Conservation (phyloP, 371 early-diverging fungal genomes). For the Mucor circinelloides region DNA sequence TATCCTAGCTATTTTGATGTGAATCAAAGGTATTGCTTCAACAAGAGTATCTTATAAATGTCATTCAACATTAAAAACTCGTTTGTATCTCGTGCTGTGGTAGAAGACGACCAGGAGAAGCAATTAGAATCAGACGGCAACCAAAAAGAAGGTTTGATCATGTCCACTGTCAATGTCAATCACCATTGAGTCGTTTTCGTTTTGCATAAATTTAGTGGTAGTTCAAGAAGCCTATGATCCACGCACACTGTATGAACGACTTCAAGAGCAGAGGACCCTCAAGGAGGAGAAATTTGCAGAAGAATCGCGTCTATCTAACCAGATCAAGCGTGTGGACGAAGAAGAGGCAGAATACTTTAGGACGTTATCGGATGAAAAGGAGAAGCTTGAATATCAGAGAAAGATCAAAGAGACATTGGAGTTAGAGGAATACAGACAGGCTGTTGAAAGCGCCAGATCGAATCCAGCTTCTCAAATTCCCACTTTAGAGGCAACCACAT, state of each 20-base stretch:
- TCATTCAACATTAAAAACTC: conserved; percentile 39
- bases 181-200: background rate
- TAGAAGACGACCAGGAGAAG: conserved; percentile 26
- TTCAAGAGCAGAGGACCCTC: conserved; percentile 71
- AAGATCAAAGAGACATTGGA: conserved; percentile 61
- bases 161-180: background rate
- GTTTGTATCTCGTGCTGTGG: conserved; percentile 42
- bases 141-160: conserved; percentile 5
- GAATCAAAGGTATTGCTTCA: background rate
- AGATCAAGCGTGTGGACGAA: conserved; percentile 73
- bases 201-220: conserved; percentile 8
- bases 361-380: conserved; percentile 61
- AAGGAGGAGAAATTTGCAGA: conserved; percentile 74
- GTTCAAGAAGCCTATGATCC: conserved; percentile 67
- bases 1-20: background rate
- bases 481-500: background rate
- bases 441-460: conserved; percentile 14
- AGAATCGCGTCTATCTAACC: conserved; percentile 69
- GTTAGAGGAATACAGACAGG: conserved; percentile 64
- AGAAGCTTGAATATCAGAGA: conserved; percentile 50
- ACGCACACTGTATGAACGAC: conserved; percentile 77
- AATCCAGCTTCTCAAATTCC: conserved; percentile 1
- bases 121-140: conserved; percentile 19
- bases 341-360: conserved; percentile 79
- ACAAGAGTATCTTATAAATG: conserved; percentile 7